Conservation (phyloP, 2,329 filamentous ascomycete species). For the Stemphylium lycopersici region DNA sequence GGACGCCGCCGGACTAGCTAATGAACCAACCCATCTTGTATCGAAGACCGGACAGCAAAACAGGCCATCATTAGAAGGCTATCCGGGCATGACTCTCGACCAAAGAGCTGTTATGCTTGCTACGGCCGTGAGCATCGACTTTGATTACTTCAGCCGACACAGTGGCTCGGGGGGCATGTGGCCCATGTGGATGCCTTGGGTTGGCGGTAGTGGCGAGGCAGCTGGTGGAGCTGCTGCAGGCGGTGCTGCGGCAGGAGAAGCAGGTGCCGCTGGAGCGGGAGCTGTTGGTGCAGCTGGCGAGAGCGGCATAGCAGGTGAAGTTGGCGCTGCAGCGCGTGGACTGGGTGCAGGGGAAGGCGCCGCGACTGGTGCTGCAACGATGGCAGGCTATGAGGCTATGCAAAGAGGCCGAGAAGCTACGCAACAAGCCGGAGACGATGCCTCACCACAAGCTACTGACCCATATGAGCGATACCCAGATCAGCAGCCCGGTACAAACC, state of each 20-base stretch:
- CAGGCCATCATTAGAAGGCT: constrained; percentile 22
- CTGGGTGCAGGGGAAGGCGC: constrained; percentile 52
- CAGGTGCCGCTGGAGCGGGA: constrained; percentile 46
- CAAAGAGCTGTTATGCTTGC: constrained; percentile 71
- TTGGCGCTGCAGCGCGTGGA: constrained; percentile 51
- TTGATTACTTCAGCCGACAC: constrained; percentile 71
- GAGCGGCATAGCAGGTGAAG: constrained; percentile 55
- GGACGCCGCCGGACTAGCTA: constrained; percentile 61
- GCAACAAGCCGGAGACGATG: constrained; percentile 28
- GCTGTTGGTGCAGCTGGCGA: constrained; percentile 51
- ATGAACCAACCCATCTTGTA: constrained; percentile 48
- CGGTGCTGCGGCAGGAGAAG: constrained; percentile 50
- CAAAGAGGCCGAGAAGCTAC: constrained; percentile 54
- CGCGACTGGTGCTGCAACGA: constrained; percentile 60
- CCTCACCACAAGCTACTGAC: constrained; percentile 36
- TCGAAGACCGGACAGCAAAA: constrained; percentile 45
- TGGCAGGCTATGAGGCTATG: constrained; percentile 70
- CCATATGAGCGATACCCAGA: constrained; percentile 27
- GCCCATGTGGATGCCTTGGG: constrained; percentile 61
- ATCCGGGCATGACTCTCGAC: constrained; percentile 66
- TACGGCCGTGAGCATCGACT: constrained; percentile 69
- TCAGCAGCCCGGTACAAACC: constrained; percentile 25
- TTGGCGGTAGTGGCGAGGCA: constrained; percentile 35
- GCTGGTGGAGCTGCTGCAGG: constrained; percentile 36
- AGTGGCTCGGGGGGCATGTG: constrained; percentile 54